Evolutionary conservation across 2,329 filamentous ascomycete species (phyloP).

Genomic region (Trichoderma sp.): DNA sequence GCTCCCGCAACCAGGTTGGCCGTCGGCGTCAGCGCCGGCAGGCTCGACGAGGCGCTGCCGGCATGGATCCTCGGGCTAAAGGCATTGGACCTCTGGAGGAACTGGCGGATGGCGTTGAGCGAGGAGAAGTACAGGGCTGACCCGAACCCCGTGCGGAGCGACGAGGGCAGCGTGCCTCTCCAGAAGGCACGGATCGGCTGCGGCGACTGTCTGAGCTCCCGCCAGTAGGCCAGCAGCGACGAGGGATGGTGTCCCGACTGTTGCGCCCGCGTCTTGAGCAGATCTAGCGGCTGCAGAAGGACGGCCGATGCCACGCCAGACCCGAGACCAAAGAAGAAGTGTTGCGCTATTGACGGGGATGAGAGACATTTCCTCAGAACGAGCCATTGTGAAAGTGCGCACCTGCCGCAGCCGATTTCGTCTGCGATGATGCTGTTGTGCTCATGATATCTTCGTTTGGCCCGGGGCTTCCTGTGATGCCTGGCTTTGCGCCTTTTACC

Average conservation of each 20-base stretch:
- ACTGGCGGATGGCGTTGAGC: constrained; percentile 79
- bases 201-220: constrained; percentile 58
- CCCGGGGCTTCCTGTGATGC: neutral
- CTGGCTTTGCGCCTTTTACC: neutral
- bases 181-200: constrained; percentile 72
- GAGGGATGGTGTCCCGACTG: constrained; percentile 71
- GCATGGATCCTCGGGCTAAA: constrained; percentile 33
- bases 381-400: constrained; percentile 6
- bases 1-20: constrained; percentile 87
- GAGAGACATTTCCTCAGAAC: constrained; percentile 21
- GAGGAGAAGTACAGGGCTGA: constrained; percentile 92
- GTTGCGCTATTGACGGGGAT: constrained; percentile 60
- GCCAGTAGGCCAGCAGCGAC: constrained; percentile 48
- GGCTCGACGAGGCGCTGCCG: constrained; percentile 61
- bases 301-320: constrained; percentile 88
- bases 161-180: constrained; percentile 89
- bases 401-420: constrained; percentile 21
- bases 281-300: constrained; percentile 89
- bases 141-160: constrained; percentile 89
- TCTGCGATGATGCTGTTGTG: constrained; percentile 8
- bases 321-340: constrained; percentile 84
- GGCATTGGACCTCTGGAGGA: constrained; percentile 45
- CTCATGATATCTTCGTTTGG: constrained; percentile 2
- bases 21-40: constrained; percentile 80
- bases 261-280: constrained; percentile 94